Evolutionary conservation across 2,329 filamentous ascomycete species (phyloP).

Genomic region (Epichloe amarillans): DNA sequence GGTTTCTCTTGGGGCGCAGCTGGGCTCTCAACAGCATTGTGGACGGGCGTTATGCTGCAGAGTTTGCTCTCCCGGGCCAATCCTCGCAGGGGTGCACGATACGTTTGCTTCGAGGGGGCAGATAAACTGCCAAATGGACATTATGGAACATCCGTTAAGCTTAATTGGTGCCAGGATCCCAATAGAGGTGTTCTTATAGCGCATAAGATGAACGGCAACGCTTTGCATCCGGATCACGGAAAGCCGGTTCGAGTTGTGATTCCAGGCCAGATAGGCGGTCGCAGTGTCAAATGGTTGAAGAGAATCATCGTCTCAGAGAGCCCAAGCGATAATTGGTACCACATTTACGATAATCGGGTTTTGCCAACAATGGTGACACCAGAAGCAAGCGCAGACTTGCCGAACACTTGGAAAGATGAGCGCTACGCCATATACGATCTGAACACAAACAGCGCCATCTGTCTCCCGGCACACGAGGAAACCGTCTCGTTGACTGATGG

Average conservation of each 20-base stretch:
- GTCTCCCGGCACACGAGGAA: conserved; percentile 69
- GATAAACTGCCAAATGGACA: conserved; percentile 79
- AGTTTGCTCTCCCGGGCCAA: conserved; percentile 57
- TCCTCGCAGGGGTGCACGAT: conserved; percentile 58
- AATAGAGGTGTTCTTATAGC: conserved; percentile 78
- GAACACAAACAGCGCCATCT: conserved; percentile 73
- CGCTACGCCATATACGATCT: conserved; percentile 88
- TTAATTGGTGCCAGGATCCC: conserved; percentile 77
- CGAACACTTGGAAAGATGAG: conserved; percentile 75
- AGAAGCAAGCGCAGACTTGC: conserved; percentile 61
- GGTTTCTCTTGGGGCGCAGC: conserved; percentile 91
- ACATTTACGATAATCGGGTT: conserved; percentile 86
- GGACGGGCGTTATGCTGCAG: conserved; percentile 67
- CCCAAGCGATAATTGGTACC: conserved; percentile 89
- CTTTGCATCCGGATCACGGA: conserved; percentile 70
- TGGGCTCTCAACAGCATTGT: conserved; percentile 75
- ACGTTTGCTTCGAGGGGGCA: conserved; percentile 83
- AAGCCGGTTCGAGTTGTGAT: conserved; percentile 72
- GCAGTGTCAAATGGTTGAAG: conserved; percentile 89
- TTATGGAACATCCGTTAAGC: conserved; percentile 77
- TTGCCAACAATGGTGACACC: conserved; percentile 77
- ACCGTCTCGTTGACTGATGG: conserved; percentile 36
- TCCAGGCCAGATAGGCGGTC: conserved; percentile 80
- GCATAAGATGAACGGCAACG: conserved; percentile 81
- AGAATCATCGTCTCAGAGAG: conserved; percentile 62